phyloP scores from a whole-genome alignment of 768 basidiomycete genomes.

The Termitomyces sp. region DNA sequence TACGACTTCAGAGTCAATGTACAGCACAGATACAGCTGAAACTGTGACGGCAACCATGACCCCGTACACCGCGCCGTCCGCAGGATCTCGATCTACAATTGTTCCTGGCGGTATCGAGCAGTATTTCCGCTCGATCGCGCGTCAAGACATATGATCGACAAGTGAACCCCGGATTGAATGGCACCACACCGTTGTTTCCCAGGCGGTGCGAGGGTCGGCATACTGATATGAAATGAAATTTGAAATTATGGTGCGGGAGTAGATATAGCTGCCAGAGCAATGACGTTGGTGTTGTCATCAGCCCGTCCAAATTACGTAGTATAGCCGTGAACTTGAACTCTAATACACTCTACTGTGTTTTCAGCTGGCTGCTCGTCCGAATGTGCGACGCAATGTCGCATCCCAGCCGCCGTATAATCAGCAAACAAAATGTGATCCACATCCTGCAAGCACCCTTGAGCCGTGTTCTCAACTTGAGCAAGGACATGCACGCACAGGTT shows the following conservation, averaged over 20 bases:
- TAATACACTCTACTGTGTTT: conserved; percentile 12
- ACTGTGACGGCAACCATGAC: background rate
- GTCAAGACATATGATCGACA: conserved; percentile 5
- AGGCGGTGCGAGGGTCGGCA: background rate
- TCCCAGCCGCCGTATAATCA: conserved; percentile 30
- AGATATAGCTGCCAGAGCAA: background rate
- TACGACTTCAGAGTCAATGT: conserved; percentile 6
- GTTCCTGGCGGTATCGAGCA: background rate
- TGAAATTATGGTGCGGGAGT: background rate
- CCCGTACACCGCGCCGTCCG: conserved; percentile 5
- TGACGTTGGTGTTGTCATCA: conserved; percentile 1
- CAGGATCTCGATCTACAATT: conserved; percentile 1
- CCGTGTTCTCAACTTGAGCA: background rate
- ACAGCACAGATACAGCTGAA: conserved; percentile 6
- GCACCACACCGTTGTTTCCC: background rate
- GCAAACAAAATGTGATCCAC: conserved; percentile 25
- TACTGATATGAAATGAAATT: background rate
- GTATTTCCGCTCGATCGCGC: background rate
- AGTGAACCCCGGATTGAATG: background rate
- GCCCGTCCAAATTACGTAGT: conserved; percentile 10
- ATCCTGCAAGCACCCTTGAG: conserved; percentile 14
- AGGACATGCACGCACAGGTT: conserved; percentile 49
- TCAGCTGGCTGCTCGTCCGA: conserved; percentile 10
- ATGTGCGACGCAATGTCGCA: conserved; percentile 23
- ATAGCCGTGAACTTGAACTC: conserved; percentile 1